Evolutionary conservation across 2,329 filamentous ascomycete species (phyloP).

Genomic region (Phaeosphaeria sp.): DNA sequence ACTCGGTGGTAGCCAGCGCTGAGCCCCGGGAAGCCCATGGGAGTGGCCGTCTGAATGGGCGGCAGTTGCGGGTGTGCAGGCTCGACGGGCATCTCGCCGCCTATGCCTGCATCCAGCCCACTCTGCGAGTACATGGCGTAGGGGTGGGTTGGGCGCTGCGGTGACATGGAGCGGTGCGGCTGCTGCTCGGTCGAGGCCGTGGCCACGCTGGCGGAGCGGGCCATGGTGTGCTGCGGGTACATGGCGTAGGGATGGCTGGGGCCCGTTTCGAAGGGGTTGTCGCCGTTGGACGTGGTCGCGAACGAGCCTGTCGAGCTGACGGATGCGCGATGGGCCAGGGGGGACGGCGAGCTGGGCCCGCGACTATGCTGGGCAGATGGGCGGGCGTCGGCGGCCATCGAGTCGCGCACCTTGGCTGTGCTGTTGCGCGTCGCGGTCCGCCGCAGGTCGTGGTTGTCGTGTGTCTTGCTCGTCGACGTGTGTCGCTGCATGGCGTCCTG

Average conservation of each 20-base stretch:
- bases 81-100: constrained; percentile 34
- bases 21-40: constrained; percentile 76
- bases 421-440: constrained; percentile 47
- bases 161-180: constrained; percentile 63
- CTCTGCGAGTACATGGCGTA: constrained; percentile 88
- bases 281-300: constrained; percentile 50
- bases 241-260: constrained; percentile 86
- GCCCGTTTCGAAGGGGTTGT: constrained; percentile 74
- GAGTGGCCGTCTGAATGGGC: constrained; percentile 57
- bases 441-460: constrained; percentile 32
- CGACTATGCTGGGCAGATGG: constrained; percentile 26
- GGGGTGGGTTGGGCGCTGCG: constrained; percentile 77
- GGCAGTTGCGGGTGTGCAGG: constrained; percentile 44
- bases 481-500: constrained; percentile 32
- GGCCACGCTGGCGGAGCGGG: constrained; percentile 69
- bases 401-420: constrained; percentile 42
- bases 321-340: constrained; percentile 44
- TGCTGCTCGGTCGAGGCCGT: constrained; percentile 73
- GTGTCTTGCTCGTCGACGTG: constrained; percentile 25
- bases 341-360: constrained; percentile 30
- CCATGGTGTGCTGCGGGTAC: constrained; percentile 73
- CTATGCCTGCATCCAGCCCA: constrained; percentile 60
- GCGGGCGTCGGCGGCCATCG: constrained; percentile 29
- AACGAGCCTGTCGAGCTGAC: constrained; percentile 52
- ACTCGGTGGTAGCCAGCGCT: constrained; percentile 73